These are phyloP conservation scores for Amanita molliuscula DNA, from an alignment of 768 basidiomycete species.

Conservation along the genomic window DNA sequence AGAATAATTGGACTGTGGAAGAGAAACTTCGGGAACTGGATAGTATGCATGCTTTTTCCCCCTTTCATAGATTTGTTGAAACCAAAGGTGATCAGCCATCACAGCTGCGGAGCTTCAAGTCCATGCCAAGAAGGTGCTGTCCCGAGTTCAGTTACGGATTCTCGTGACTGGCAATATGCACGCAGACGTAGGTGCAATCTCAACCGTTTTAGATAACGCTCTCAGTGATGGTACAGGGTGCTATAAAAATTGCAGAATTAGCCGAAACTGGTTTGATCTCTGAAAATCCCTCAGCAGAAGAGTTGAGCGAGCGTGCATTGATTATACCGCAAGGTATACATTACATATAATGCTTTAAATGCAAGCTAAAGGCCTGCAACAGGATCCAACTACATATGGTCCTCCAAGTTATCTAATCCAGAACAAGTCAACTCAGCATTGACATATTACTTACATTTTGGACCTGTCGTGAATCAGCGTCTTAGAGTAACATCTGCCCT, in stretches of 20 bases:
- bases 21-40: constrained; percentile 72
- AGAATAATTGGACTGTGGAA: constrained; percentile 64
- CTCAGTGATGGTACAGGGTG: constrained; percentile 43
- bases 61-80: not conserved
- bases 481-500: constrained; percentile 61
- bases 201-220: not conserved
- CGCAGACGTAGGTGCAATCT: constrained; percentile 51
- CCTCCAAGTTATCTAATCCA: constrained; percentile 61
- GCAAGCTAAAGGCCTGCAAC: constrained; percentile 2
- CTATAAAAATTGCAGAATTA: constrained; percentile 59
- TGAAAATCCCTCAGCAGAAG: constrained; percentile 41
- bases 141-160: constrained; percentile 56
- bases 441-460: constrained; percentile 79
- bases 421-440: constrained; percentile 83
- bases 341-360: not conserved
- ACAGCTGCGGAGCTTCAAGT: constrained; percentile 58
- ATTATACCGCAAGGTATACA: constrained; percentile 55
- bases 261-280: constrained; percentile 56
- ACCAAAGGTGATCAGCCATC: constrained; percentile 36
- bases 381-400: constrained; percentile 68
- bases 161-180: constrained; percentile 79
- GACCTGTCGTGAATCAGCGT: constrained; percentile 50
- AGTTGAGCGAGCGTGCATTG: constrained; percentile 48
- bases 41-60: constrained; percentile 35
- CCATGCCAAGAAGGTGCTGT: constrained; percentile 51